Percentiles rank a stretch among this genome's conserved stretches.
Evolutionary conservation across 2,329 filamentous ascomycete genomes (phyloP).

Genomic region (Penicillium sp.): DNA sequence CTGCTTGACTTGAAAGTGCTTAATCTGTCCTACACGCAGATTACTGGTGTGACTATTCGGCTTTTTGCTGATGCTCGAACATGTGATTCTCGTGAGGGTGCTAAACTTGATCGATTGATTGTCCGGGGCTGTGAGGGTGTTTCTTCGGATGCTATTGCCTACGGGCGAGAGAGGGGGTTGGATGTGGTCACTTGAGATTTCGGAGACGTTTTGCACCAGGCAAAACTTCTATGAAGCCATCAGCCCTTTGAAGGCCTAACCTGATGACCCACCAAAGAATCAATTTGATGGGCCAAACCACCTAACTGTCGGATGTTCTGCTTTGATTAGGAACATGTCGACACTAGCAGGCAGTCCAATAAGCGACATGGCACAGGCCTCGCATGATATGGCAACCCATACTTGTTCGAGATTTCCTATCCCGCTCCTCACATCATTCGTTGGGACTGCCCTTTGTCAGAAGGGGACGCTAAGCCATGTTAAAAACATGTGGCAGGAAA

Average conservation of each 20-base stretch:
- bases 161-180: constrained; percentile 33
- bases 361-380: neutral
- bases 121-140: constrained; percentile 32
- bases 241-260: neutral
- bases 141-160: constrained; percentile 37
- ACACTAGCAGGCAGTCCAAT: neutral
- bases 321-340: neutral
- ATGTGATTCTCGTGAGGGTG: constrained; percentile 2
- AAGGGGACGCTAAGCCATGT: neutral
- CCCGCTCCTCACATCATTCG: neutral
- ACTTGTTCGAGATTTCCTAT: neutral
- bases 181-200: constrained; percentile 25
- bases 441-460: neutral
- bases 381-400: neutral
- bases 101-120: constrained; percentile 29
- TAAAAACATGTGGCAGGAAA: neutral
- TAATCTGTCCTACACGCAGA: constrained; percentile 35
- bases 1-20: constrained; percentile 35
- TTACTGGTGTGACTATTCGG: constrained; percentile 39
- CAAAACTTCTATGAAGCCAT: too few species aligned
- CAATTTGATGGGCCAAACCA: neutral
- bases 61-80: constrained; percentile 29
- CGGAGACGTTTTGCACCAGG: too few species aligned
- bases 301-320: neutral
- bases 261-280: neutral